Conservation (phyloP, 2,329 filamentous ascomycete species). For the Dryadomyces quercus-mongolicae region DNA sequence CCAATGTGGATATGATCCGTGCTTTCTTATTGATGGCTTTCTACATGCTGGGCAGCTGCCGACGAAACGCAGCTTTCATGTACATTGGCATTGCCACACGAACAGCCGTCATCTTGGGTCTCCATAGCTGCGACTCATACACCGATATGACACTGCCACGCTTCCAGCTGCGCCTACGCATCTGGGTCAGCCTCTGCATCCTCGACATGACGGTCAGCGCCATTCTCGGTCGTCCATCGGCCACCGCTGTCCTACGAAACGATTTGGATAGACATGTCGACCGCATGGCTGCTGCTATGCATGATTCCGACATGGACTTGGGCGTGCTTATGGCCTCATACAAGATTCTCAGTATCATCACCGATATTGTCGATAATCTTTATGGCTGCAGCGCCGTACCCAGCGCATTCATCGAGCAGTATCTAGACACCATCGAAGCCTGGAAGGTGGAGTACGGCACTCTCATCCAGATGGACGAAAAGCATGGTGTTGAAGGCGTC, state of each 20-base stretch:
- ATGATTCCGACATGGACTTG: slow-evolving; percentile 1
- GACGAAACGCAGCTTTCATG: slow-evolving; percentile 49
- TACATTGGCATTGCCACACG: slow-evolving; percentile 47
- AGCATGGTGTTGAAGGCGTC: neutral
- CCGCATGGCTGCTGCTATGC: neutral
- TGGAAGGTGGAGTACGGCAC: slow-evolving; percentile 3
- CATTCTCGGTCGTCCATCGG: slow-evolving; percentile 32
- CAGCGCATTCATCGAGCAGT: slow-evolving; percentile 4
- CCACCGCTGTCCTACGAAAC: slow-evolving; percentile 18
- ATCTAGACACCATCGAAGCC: slow-evolving; percentile 4
- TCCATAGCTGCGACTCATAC: slow-evolving; percentile 26
- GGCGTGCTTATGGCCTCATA: slow-evolving; percentile 27
- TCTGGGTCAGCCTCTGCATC: slow-evolving; percentile 33
- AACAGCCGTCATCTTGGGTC: slow-evolving; percentile 41
- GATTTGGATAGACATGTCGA: slow-evolving; percentile 11
- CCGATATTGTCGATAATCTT: slow-evolving; percentile 28
- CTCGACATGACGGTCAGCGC: slow-evolving; percentile 35
- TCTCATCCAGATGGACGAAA: neutral
- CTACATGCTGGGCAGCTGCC: slow-evolving; percentile 46
- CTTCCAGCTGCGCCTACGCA: slow-evolving; percentile 18
- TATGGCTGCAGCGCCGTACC: slow-evolving; percentile 16
- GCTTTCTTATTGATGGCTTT: slow-evolving; percentile 44
- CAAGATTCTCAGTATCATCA: slow-evolving; percentile 28
- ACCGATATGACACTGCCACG: slow-evolving; percentile 3
- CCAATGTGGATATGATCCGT: slow-evolving; percentile 38